Conservation (phyloP, 169 alveolate species). For the Plasmodium vinckei region DNA sequence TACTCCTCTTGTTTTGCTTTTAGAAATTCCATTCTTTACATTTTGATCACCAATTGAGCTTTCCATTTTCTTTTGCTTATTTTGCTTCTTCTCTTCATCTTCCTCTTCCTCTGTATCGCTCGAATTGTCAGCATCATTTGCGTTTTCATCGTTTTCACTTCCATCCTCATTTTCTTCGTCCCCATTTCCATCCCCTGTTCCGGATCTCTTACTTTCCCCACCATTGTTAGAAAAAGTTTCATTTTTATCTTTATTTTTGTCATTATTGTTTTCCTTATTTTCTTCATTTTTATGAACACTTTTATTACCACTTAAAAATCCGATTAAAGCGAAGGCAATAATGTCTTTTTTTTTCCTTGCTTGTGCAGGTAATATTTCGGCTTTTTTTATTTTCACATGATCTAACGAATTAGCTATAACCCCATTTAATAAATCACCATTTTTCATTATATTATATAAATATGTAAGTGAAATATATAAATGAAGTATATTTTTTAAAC, state of each 20-base stretch:
- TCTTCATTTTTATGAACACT: neutral
- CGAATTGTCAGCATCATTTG: neutral
- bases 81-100: no score
- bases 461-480: constrained; percentile 19
- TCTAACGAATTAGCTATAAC: no score
- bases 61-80: no score
- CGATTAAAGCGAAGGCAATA: neutral
- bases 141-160: neutral
- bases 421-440: constrained; percentile 10
- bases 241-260: neutral
- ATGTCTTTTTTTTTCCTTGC: constrained; percentile 26
- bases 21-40: neutral
- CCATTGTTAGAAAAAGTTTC: neutral
- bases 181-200: neutral
- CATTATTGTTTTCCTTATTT: neutral
- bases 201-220: neutral
- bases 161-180: neutral
- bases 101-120: neutral
- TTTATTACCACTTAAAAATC: neutral
- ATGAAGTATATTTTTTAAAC: constrained; percentile 8
- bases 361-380: neutral
- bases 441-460: constrained; percentile 22
- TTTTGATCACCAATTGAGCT: no score
- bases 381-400: constrained; percentile 13
- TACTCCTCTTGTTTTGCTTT: neutral